Conservation (phyloP, 2,329 filamentous ascomycete species). For the Chaetomium sp. region DNA sequence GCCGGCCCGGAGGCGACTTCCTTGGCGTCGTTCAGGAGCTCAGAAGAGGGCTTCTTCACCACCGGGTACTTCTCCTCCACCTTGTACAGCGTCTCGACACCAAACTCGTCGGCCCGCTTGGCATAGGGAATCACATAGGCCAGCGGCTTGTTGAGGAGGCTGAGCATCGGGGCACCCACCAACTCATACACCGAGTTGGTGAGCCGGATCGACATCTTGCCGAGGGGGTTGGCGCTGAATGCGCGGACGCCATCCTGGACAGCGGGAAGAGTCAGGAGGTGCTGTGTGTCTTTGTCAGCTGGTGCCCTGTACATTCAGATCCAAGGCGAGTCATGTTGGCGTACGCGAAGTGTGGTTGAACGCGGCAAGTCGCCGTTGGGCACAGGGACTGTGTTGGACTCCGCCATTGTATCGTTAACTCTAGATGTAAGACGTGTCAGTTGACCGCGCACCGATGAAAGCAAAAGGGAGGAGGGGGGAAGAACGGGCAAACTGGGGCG, state of each 20-base stretch:
- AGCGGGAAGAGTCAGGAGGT: slow-evolving; percentile 81
- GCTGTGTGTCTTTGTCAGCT: slow-evolving; percentile 53
- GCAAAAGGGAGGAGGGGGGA: not conserved
- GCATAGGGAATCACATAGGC: slow-evolving; percentile 84
- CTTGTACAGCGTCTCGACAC: slow-evolving; percentile 68
- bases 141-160: slow-evolving; percentile 78
- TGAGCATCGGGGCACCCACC: slow-evolving; percentile 75
- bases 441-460: not conserved
- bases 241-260: slow-evolving; percentile 76
- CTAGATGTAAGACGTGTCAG: not conserved
- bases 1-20: slow-evolving; percentile 64
- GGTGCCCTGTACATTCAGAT: not conserved
- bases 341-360: slow-evolving; percentile 25
- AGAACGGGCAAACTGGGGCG: not conserved
- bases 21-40: slow-evolving; percentile 67
- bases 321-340: not conserved
- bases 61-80: slow-evolving; percentile 72
- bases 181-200: slow-evolving; percentile 74
- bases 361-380: slow-evolving; percentile 23
- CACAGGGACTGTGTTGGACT: slow-evolving; percentile 11
- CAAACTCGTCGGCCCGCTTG: slow-evolving; percentile 75
- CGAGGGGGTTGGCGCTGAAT: slow-evolving; percentile 80
- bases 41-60: slow-evolving; percentile 68
- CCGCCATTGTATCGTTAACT: slow-evolving; percentile 14
- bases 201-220: slow-evolving; percentile 77